Percentiles rank a stretch among this genome's conserved stretches.
Conservation (phyloP, 192 early-diverging fungal genomes). For the Lobulomyces angularis region DNA sequence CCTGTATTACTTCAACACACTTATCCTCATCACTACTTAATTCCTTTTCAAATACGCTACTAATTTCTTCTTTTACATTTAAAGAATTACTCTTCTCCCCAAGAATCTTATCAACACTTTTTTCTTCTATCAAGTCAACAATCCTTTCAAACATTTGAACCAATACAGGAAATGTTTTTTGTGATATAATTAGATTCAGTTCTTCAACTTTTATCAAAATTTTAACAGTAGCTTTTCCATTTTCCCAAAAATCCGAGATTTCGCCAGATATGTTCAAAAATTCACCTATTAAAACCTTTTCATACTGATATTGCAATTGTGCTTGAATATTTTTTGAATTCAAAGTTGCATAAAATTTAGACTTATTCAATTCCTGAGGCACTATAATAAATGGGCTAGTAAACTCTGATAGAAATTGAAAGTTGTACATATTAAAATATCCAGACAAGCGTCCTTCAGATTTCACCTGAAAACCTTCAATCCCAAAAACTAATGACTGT, state of each 20-base stretch:
- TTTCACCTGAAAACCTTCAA: conserved; percentile 30
- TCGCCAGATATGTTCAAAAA: conserved; percentile 36
- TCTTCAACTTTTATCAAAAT: conserved; percentile 18
- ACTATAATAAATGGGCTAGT: conserved; percentile 22
- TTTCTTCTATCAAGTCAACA: conserved; percentile 40
- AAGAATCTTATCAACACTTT: conserved; percentile 23
- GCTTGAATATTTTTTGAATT: conserved; percentile 36
- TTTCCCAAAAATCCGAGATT: conserved; percentile 36
- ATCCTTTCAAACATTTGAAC: conserved; percentile 34
- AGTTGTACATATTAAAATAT: conserved; percentile 16
- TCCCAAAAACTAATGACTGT: conserved; percentile 16
- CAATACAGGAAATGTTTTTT: conserved; percentile 46
- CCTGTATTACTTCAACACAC: too few species aligned
- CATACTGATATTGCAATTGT: conserved; percentile 62
- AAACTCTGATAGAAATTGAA: conserved; percentile 15
- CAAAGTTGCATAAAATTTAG: conserved; percentile 4
- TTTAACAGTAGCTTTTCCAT: conserved; percentile 10
- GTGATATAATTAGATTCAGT: conserved; percentile 31
- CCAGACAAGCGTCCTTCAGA: conserved; percentile 53
- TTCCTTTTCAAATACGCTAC: too few species aligned
- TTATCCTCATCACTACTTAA: too few species aligned
- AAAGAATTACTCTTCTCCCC: too few species aligned
- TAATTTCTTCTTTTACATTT: too few species aligned
- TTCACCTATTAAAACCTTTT: conserved; percentile 52
- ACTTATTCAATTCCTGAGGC: too few species aligned